phyloP scores from a whole-genome alignment of 352 stramenopile species.

The Phytophthora agathidicida region DNA sequence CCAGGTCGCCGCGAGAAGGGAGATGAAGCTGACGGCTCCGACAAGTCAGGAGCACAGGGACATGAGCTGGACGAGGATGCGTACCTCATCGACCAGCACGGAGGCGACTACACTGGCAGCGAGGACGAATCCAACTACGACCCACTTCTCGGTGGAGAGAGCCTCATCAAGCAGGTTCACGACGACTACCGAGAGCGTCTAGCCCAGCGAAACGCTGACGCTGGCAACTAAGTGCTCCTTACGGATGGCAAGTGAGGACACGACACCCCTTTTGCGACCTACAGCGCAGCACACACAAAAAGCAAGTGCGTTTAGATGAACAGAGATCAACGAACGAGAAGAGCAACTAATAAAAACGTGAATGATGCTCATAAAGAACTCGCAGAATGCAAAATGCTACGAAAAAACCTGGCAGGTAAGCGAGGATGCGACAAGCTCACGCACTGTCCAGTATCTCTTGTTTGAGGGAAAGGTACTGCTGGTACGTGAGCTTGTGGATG shows the following conservation, averaged over 20 bases:
- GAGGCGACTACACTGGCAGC: constrained; percentile 41
- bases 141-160: constrained; percentile 64
- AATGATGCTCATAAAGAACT: constrained; percentile 29
- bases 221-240: constrained; percentile 13
- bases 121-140: constrained; percentile 70
- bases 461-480: constrained; percentile 79
- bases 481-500: constrained; percentile 84
- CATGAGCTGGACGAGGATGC: constrained; percentile 32
- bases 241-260: constrained; percentile 3
- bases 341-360: constrained; percentile 34
- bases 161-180: constrained; percentile 75
- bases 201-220: constrained; percentile 47
- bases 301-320: constrained; percentile 25
- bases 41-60: constrained; percentile 21
- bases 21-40: constrained; percentile 40
- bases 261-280: neutral
- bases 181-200: constrained; percentile 79
- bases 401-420: no score
- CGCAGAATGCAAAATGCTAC: no score
- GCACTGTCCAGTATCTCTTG: constrained; percentile 33
- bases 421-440: constrained; percentile 25
- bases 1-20: constrained; percentile 35
- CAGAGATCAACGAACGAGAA: constrained; percentile 15
- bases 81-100: constrained; percentile 31
- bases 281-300: neutral